Base-by-base conservation (phyloP, 164 flowering plant genomes). In the Magnolia kwangsiensis region DNA sequence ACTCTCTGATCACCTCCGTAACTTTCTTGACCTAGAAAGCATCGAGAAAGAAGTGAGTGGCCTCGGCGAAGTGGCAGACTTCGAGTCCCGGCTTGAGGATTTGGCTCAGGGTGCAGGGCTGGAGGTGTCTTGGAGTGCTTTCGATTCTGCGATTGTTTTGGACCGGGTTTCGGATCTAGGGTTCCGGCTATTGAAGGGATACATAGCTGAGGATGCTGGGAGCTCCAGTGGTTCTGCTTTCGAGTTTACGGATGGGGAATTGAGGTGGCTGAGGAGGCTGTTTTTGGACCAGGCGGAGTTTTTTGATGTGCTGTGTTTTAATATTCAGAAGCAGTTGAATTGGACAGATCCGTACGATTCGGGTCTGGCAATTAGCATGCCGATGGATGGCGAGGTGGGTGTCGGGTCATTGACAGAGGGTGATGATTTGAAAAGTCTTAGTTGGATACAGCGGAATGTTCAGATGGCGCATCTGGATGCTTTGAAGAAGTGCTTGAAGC, bases 401-500 rank as follows among this genome's bases (percentile, higher is more conserved):
- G 63, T 5, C 24, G 81, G 69, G 20, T 71, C 67, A 0, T 59
- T 7, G 31, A 82, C 73, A 67, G 88, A 83, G 80, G 88, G 55
- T 2, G 59, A 69, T 19, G 67, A 88, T 71, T 23, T 73, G n/a
- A 83, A 80, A 75, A 78, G 80, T 67, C 83, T 93, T 19, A 76
- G 72, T 10, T 79, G 78, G 86, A 81, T 92, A n/a, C 87, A 77
- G 72, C 87, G 76, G 82, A 79, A 71, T 81, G 90, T 90, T 74
- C 99, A 96, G 87, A 70, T 79, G 19, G 88, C 87, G 4, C 97
- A 96, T 85, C 82, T 96, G 86, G 91, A 90, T 75, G 89, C 86
- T 21, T 83, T 94, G 86, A 87, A 66, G 79, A 84, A 83, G 31
- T 77, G 87, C 65, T 19, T 89, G 76, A 79, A 82, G 61, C 82